Conservation (phyloP, 164 flowering plant genomes). For the Magnolia officinalis region DNA sequence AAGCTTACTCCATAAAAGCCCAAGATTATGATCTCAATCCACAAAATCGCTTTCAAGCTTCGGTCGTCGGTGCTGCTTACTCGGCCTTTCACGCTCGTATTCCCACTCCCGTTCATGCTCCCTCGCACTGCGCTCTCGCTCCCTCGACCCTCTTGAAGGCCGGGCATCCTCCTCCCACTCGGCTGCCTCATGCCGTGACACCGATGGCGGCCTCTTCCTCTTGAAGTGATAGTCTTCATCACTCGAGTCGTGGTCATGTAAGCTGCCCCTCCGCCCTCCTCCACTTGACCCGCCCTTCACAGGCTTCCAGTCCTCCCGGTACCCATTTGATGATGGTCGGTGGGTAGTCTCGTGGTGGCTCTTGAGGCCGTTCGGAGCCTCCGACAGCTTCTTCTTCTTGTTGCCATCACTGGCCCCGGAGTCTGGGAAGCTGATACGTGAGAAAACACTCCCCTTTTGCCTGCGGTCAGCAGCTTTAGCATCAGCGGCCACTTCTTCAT, state of each 20-base stretch:
- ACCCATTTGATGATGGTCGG: conserved; percentile 33
- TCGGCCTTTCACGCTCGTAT: conserved; percentile 16
- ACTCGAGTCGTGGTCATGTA: conserved; percentile 54
- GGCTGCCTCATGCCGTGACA: conserved; percentile 50
- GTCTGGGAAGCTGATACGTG: conserved; percentile 82
- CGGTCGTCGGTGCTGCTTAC: conserved; percentile 7
- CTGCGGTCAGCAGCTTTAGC: conserved; percentile 26
- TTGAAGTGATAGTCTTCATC: conserved; percentile 86
- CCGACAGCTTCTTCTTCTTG: conserved; percentile 48
- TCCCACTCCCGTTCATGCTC: conserved; percentile 20
- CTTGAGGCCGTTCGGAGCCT: conserved; percentile 17
- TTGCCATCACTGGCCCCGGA: conserved; percentile 20
- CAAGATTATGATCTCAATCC: no score
- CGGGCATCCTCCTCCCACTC: conserved; percentile 45
- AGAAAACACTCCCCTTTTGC: conserved; percentile 74
- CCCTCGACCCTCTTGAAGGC: conserved; percentile 42
- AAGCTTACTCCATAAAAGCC: background rate
- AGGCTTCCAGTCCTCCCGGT: conserved; percentile 38
- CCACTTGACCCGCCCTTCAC: background rate
- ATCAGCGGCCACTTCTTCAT: conserved; percentile 3
- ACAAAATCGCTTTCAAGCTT: background rate
- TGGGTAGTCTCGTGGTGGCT: conserved; percentile 17
- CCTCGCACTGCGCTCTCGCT: conserved; percentile 25
- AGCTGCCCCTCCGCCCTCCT: conserved; percentile 7
- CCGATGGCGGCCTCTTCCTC: conserved; percentile 47